These are phyloP conservation scores for Psilocybe mexicana DNA, from an alignment of 1,284 basidiomycete species.

Conservation along the genomic window DNA sequence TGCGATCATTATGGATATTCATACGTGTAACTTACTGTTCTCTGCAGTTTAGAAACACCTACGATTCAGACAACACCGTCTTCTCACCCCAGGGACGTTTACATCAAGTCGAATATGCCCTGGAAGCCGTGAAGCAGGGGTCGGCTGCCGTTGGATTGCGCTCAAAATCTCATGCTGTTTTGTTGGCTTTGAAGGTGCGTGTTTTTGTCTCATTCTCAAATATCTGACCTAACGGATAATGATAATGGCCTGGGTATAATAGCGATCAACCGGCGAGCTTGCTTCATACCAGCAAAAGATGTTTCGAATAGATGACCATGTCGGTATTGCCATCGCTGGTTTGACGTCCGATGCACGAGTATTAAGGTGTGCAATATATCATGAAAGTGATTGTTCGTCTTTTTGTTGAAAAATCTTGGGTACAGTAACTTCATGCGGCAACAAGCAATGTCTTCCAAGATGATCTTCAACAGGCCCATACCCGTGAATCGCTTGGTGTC, in stretches of 20 bases:
- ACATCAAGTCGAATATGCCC: conserved; percentile 98
- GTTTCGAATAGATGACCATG: conserved; percentile 98
- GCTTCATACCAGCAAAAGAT: conserved; percentile 99
- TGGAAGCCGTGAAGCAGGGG: conserved; percentile 99
- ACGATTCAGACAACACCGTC: conserved; percentile 95
- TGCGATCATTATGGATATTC: neutral
- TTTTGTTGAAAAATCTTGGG: neutral
- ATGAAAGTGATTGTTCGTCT: neutral
- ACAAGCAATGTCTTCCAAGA: conserved; percentile 93
- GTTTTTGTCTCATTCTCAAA: neutral
- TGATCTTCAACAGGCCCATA: conserved; percentile 93
- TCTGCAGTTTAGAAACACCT: conserved; percentile 87
- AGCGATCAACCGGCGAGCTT: conserved; percentile 98
- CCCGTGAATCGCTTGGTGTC: conserved; percentile 93
- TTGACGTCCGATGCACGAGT: conserved; percentile 98
- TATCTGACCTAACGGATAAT: neutral
- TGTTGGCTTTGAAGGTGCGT: conserved; percentile 87
- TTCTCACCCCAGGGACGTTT: conserved; percentile 91
- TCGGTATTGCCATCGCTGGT: conserved; percentile 98
- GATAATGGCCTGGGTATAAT: conserved; percentile 5
- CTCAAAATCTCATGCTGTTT: conserved; percentile 92
- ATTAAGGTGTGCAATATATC: conserved; percentile 63
- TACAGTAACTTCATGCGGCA: conserved; percentile 98
- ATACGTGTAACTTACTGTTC: conserved; percentile 20
- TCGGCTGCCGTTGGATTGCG: conserved; percentile 96